Base-by-base conservation (phyloP, 1,284 basidiomycete species). In the Puccinia coronata region DNA sequence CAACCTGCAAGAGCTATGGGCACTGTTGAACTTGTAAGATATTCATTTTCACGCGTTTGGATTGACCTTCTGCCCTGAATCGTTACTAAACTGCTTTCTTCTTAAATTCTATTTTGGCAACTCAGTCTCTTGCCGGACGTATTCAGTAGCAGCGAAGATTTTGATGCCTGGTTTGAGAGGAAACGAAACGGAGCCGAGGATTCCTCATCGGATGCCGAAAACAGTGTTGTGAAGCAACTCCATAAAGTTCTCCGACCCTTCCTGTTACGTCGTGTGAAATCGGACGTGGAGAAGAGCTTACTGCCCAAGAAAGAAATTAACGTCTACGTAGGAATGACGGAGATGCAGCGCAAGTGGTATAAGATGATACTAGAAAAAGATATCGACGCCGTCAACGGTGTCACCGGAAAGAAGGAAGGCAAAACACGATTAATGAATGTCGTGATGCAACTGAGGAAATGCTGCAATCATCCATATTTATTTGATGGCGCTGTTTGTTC, bases 291-390 rank as follows among this genome's bases (percentile, higher is more conserved):
- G 88, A 98, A 98, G 88, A 94, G 91, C 82, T 88, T 99, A 43
- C 87, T 99, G 82, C 96, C 97, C 1, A 98, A 99, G 88, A 99
- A 99, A 89, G 97, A 99, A 86, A 95, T 99, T 87, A 99, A 99
- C 86, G 94, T 99, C 80, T 99, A 99, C 83, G 93, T 99, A 82
- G 96, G 96, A 79, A 90, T 99, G 83, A 94, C 95, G 1, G 96
- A 98, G 47, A 96, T 99, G 95, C 97, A 99, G 87, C 89, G 95
- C 65, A 98, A 95, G 86, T 99, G 96, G 97, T 86, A 86, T 84
- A 86, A 72, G 25, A 94, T 92, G 51, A 93, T 99, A 5, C 87
- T 99, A 79, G 95, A 99, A 87, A 98, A 99, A 88, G 97, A 99
- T 87, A 98, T 99, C 81, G 97, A 99, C 85, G 96, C 96, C 14